These are phyloP conservation scores for Monilinia fructicola DNA, from an alignment of 2,329 filamentous ascomycete genomes.

Conservation along the genomic window DNA sequence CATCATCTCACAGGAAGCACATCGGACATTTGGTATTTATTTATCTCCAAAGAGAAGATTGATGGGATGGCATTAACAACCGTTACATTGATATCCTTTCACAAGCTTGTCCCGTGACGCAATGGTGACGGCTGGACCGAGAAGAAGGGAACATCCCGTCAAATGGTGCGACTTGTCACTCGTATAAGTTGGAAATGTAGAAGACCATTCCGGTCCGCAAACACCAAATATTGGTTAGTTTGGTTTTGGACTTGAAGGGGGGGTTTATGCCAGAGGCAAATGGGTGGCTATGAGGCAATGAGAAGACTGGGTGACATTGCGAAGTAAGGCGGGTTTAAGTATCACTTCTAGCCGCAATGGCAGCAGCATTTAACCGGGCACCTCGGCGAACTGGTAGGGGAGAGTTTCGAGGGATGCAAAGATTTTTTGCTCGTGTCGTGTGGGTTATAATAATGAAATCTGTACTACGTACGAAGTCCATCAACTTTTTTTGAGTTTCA, in stretches of 20 bases:
- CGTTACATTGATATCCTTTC: not conserved
- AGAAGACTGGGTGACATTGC: not conserved
- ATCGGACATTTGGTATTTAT: not conserved
- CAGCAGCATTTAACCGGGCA: constrained; percentile 5
- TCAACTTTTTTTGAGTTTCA: no score
- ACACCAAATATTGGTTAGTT: not conserved
- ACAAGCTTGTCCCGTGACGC: not conserved
- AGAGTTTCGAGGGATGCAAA: not conserved
- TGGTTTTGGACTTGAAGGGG: not conserved
- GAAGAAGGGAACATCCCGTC: not conserved
- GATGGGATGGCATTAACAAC: not conserved
- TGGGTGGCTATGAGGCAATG: not conserved
- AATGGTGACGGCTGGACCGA: not conserved
- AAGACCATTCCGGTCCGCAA: not conserved
- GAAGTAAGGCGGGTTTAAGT: not conserved
- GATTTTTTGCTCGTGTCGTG: not conserved
- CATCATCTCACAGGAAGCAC: no score
- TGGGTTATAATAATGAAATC: not conserved
- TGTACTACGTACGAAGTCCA: not conserved
- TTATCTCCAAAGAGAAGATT: no score
- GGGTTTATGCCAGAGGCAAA: not conserved
- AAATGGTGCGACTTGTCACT: not conserved
- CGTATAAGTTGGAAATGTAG: no score
- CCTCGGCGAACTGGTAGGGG: not conserved
- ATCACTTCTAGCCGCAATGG: not conserved